Base-by-base conservation (phyloP, 805 yeast genomes). In the Cyberlindnera saturnus region DNA sequence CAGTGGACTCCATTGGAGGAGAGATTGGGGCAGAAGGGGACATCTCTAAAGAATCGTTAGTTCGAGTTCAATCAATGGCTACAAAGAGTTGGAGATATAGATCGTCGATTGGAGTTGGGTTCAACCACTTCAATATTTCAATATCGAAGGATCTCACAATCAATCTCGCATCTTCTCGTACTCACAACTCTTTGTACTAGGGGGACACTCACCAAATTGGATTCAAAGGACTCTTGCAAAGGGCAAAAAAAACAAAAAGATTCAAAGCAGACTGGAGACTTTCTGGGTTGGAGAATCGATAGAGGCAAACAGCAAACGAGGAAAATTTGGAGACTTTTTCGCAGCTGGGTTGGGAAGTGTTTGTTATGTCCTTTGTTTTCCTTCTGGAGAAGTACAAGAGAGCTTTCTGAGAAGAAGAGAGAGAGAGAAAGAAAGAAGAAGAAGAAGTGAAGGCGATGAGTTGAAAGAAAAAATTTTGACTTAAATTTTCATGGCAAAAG, bases 1-100 rank as follows among this genome's bases (percentile, higher is more conserved):
- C 87, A 46, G 82, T 79, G 43, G 88, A 71, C 59, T 84, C 84
- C 81, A 88, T 77, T 53, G 96, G 93, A 42, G 96, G 96, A 55
- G 95, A 75, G 61, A 89, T 86, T 43, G 96, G 96, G 58, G 81
- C 79, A 53, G 89, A 79, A 56, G 83, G 81, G 50, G 62, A 10
- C 41, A 39, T 39, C 16, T 20, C 26, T 52, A 26, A 19, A 4
- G 13, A 6, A 19, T 3, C 18, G 41, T 34, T 38, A 32, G 34
- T 36, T 31, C 19, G n/a, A 18, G 17, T 14, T 17, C 16, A 14
- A 14, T 19, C 15, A n/a, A 23, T 11, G 32, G 38, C 31, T 14
- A 26, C 20, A 26, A 6, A 23, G 45, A 14, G 16, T 31, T 31
- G 33, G 17, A 7, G 8, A 8, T 14, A 31, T 14, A 9, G 10